phyloP scores from a whole-genome alignment of 2,329 filamentous ascomycete genomes.

The Aspergillus fumigatus region DNA sequence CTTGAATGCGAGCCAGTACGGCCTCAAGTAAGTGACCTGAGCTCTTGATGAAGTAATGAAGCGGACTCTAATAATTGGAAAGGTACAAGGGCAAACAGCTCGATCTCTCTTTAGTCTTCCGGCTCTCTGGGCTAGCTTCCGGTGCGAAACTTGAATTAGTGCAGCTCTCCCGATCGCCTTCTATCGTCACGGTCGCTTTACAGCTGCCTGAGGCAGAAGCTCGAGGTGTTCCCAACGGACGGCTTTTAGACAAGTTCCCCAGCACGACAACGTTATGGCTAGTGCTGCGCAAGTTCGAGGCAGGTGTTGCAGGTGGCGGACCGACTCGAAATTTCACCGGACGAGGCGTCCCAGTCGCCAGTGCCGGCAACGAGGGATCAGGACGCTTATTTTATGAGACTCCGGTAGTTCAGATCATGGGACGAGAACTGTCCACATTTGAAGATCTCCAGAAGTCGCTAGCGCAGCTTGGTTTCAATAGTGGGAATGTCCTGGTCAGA shows the following conservation, averaged over 20 bases:
- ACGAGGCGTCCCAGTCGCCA: conserved; percentile 62
- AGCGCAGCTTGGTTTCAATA: conserved; percentile 79
- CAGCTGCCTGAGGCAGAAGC: conserved; percentile 73
- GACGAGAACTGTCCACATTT: conserved; percentile 71
- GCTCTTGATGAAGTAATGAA: not conserved
- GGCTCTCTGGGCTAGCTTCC: conserved; percentile 73
- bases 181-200: conserved; percentile 82
- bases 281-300: conserved; percentile 84
- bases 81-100: conserved; percentile 80
- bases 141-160: conserved; percentile 93
- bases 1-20: conserved; percentile 66
- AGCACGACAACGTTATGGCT: conserved; percentile 88
- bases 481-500: conserved; percentile 73
- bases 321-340: conserved; percentile 75
- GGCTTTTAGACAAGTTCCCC: conserved; percentile 78
- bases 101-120: conserved; percentile 78
- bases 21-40: conserved; percentile 65
- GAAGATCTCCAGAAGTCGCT: conserved; percentile 84
- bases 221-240: conserved; percentile 57
- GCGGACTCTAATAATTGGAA: conserved; percentile 9
- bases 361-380: conserved; percentile 50
- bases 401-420: conserved; percentile 79
- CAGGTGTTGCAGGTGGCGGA: conserved; percentile 58
- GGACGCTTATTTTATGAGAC: conserved; percentile 85
- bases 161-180: conserved; percentile 76